A percentile compares a stretch with the other conserved stretches of the same genome.
Evolutionary conservation across 768 basidiomycete genomes (phyloP).

Genomic region (Mycena latifolia): DNA sequence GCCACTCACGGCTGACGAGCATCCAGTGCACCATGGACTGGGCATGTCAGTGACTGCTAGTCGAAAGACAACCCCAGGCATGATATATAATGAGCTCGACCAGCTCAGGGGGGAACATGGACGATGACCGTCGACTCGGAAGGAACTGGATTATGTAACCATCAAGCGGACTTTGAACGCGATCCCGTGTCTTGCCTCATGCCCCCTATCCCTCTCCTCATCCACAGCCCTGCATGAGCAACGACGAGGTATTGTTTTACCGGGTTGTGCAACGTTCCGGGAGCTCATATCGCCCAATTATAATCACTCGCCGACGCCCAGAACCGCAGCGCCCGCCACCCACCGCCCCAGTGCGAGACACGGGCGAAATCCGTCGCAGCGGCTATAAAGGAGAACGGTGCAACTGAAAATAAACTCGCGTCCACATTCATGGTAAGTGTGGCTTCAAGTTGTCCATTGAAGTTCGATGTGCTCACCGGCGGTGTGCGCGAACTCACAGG

Average conservation of each 20-base stretch:
- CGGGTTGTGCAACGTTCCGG: not conserved
- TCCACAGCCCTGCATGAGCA: not conserved
- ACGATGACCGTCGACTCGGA: not conserved
- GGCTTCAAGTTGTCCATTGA: not conserved
- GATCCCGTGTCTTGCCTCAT: constrained; percentile 1
- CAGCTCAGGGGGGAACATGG: constrained; percentile 7
- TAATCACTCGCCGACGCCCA: not conserved
- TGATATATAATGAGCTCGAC: constrained; percentile 2
- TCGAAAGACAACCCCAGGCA: constrained; percentile 5
- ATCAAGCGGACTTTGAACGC: constrained; percentile 3
- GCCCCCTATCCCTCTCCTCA: too few species aligned
- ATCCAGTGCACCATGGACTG: constrained; percentile 3
- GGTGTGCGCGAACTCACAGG: not conserved
- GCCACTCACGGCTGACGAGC: constrained; percentile 8
- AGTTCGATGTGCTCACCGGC: not conserved
- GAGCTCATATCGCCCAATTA: too few species aligned
- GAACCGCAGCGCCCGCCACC: not conserved
- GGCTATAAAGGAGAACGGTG: not conserved
- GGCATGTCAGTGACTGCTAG: constrained; percentile 1
- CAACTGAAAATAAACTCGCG: not conserved
- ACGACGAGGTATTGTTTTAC: not conserved
- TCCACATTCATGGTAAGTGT: not conserved
- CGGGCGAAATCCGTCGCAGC: not conserved
- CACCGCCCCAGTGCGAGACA: not conserved
- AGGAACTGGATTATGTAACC: not conserved